These are phyloP conservation scores for Aaosphaeria pasadenensis DNA, from an alignment of 2,329 filamentous ascomycete species.

Conservation along the genomic window DNA sequence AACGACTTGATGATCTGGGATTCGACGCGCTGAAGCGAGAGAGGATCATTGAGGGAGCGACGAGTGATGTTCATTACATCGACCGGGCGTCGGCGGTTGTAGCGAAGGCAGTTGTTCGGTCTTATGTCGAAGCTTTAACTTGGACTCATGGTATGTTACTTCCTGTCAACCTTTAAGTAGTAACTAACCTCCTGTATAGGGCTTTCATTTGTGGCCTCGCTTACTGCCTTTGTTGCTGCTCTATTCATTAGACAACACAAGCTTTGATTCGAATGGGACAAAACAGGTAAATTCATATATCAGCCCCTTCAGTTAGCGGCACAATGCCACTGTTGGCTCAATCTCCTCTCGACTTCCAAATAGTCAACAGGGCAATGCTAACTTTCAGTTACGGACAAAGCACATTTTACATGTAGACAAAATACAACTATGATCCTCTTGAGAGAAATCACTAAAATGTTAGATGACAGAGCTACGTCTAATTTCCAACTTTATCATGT, in stretches of 20 bases:
- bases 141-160: conserved; percentile 18
- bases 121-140: conserved; percentile 20
- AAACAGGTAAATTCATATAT: too few species aligned
- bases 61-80: conserved; percentile 17
- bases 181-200: conserved; percentile 6
- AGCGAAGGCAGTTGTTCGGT: conserved; percentile 9
- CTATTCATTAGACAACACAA: conserved; percentile 18
- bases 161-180: background rate
- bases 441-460: too few species aligned
- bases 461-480: too few species aligned
- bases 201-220: conserved; percentile 14
- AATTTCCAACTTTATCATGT: too few species aligned
- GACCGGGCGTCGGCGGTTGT: conserved; percentile 12
- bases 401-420: too few species aligned
- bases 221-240: conserved; percentile 14
- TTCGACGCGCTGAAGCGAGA: conserved; percentile 1
- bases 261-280: conserved; percentile 1
- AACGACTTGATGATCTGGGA: conserved; percentile 9
- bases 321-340: too few species aligned
- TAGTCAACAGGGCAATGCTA: too few species aligned
- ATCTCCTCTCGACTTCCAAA: too few species aligned
- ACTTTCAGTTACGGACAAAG: too few species aligned
- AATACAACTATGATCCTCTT: too few species aligned
- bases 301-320: too few species aligned
- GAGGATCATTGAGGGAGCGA: conserved; percentile 16